A percentile compares a stretch with the other conserved stretches of the same genome.
Conservation (phyloP, 2,329 filamentous ascomycete genomes). For the Colletotrichum spinosum region DNA sequence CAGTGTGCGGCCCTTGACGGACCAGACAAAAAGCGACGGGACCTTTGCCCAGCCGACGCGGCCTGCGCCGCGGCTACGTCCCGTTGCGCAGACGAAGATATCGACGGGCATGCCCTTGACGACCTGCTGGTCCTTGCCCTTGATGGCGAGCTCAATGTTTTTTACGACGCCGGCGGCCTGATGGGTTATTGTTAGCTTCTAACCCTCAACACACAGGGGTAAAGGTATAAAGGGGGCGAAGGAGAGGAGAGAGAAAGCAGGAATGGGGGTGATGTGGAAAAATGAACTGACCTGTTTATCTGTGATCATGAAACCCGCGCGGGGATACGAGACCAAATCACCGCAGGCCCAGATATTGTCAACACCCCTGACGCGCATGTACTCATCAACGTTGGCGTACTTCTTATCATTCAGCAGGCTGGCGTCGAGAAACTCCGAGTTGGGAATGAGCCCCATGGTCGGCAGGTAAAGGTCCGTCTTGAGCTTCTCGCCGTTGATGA, state of each 20-base stretch:
- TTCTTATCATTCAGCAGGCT: slow-evolving; percentile 56
- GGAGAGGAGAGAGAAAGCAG: too few relatives aligned
- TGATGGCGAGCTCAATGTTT: slow-evolving; percentile 63
- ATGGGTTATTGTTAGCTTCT: not conserved
- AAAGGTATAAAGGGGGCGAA: too few relatives aligned
- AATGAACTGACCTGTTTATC: slow-evolving; percentile 61
- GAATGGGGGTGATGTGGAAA: too few relatives aligned
- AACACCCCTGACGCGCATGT: slow-evolving; percentile 58
- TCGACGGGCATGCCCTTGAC: slow-evolving; percentile 63
- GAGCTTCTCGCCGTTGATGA: slow-evolving; percentile 60
- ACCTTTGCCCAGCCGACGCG: slow-evolving; percentile 59
- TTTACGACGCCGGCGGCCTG: slow-evolving; percentile 63
- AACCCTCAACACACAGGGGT: too few relatives aligned
- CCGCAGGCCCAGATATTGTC: slow-evolving; percentile 65
- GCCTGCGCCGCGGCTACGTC: slow-evolving; percentile 62
- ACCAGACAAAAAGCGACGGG: slow-evolving; percentile 63
- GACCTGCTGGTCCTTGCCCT: slow-evolving; percentile 54
- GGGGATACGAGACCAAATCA: slow-evolving; percentile 63
- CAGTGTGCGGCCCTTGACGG: slow-evolving; percentile 64
- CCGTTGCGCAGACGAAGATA: slow-evolving; percentile 59
- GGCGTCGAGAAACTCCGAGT: slow-evolving; percentile 63
- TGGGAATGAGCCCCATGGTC: slow-evolving; percentile 66
- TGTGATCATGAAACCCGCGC: slow-evolving; percentile 69
- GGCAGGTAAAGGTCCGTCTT: slow-evolving; percentile 68
- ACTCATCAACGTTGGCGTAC: slow-evolving; percentile 63